Conservation (phyloP, 257 asterid genomes). For the Echium plantagineum region DNA sequence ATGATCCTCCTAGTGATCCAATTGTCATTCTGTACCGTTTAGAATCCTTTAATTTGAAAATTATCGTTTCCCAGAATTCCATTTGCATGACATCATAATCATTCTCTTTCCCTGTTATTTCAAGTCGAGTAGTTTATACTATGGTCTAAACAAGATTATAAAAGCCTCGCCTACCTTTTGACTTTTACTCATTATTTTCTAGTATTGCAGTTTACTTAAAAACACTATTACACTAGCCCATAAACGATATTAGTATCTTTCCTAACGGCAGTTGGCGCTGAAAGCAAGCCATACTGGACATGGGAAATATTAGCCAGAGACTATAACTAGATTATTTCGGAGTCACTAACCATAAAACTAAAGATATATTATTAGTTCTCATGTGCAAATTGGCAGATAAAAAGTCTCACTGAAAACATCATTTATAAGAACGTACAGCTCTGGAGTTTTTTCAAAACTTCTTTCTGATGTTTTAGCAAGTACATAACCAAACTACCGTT, state of each 20-base stretch:
- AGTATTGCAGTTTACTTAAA: neutral
- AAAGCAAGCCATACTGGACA: neutral
- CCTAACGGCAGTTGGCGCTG: neutral
- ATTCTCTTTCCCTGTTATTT: constrained; percentile 15
- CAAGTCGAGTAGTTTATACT: neutral
- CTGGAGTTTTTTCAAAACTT: too few species aligned
- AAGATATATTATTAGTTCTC: too few species aligned
- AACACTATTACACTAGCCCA: neutral
- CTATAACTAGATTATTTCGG: neutral
- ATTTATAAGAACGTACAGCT: too few species aligned
- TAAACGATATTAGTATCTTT: neutral
- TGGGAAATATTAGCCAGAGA: neutral
- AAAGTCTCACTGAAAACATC: too few species aligned
- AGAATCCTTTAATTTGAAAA: constrained; percentile 61
- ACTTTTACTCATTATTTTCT: neutral
- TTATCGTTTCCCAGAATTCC: constrained; percentile 57
- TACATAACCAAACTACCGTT: too few species aligned
- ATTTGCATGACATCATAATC: constrained; percentile 25
- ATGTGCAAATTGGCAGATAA: too few species aligned
- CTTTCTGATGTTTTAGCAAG: too few species aligned
- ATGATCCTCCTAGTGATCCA: constrained; percentile 82
- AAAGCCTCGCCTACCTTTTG: neutral
- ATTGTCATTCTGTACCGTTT: constrained; percentile 64
- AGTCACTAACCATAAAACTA: too few species aligned
- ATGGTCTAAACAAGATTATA: neutral